Evolutionary conservation across 2,329 filamentous ascomycete species (phyloP).

Genomic region (Xylariaceae sp.): DNA sequence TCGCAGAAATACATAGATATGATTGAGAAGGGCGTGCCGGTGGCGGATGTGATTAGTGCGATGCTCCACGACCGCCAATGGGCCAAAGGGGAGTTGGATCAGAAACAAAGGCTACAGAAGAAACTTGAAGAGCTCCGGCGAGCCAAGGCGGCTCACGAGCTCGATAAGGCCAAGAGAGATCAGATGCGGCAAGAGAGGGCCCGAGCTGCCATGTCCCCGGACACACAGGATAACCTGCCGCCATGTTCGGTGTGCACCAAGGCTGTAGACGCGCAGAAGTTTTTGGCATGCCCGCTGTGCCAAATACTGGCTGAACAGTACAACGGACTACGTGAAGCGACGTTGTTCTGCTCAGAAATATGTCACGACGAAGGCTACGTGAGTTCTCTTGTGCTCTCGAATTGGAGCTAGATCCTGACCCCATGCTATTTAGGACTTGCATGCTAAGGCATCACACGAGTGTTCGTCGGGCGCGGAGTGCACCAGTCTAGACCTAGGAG

Average conservation of each 20-base stretch:
- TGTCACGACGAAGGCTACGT: constrained; percentile 51
- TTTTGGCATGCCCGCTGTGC: constrained; percentile 53
- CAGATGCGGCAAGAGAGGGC: constrained; percentile 50
- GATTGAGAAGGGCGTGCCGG: constrained; percentile 37
- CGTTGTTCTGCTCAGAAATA: constrained; percentile 53
- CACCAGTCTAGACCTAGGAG: constrained; percentile 49
- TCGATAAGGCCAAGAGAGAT: constrained; percentile 40
- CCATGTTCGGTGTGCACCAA: constrained; percentile 49
- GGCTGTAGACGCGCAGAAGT: constrained; percentile 42
- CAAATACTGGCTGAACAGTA: constrained; percentile 48
- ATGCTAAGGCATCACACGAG: constrained; percentile 47
- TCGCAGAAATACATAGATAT: constrained; percentile 49
- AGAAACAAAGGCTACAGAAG: constrained; percentile 43
- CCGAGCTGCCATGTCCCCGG: constrained; percentile 42
- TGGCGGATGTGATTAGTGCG: constrained; percentile 39
- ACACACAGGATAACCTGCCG: constrained; percentile 45
- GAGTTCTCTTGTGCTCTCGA: constrained; percentile 32
- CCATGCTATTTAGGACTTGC: constrained; percentile 42
- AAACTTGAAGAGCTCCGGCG: constrained; percentile 55
- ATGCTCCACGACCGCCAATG: constrained; percentile 44
- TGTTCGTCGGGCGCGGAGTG: constrained; percentile 51
- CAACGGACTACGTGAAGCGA: constrained; percentile 44
- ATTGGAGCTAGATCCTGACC: constrained; percentile 32
- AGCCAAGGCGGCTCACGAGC: constrained; percentile 51
- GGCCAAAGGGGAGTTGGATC: constrained; percentile 41